Conservation (phyloP, 1,284 basidiomycete species). For the Trichosporon coremiiforme region DNA sequence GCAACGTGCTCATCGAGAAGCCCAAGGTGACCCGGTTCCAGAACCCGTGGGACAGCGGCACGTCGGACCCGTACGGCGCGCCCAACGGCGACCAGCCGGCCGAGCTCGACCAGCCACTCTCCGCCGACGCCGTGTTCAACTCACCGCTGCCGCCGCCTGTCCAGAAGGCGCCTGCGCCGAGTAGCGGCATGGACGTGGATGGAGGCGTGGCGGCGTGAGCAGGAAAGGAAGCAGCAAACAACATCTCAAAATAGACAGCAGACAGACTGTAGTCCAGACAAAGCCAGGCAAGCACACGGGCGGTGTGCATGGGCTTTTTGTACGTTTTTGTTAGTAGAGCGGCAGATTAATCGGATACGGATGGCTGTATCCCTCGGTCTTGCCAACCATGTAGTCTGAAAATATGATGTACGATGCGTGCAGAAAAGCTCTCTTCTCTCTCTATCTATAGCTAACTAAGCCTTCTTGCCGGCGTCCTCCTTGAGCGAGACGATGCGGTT, state of each 20-base stretch:
- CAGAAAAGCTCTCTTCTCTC: not conserved
- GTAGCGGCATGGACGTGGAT: constrained; percentile 46
- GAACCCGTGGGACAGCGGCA: constrained; percentile 50
- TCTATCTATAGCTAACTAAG: constrained; percentile 28
- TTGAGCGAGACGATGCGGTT: constrained; percentile 95
- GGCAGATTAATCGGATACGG: constrained; percentile 14
- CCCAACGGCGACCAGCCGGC: constrained; percentile 12
- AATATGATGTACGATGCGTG: constrained; percentile 17
- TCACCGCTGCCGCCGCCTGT: constrained; percentile 51
- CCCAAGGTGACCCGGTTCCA: constrained; percentile 81
- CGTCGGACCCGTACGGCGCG: constrained; percentile 16
- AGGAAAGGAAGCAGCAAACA: not conserved
- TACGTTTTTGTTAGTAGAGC: constrained; percentile 16
- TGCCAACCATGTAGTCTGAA: constrained; percentile 18
- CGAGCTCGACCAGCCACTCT: constrained; percentile 26
- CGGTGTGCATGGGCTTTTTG: not conserved
- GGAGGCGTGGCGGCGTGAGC: constrained; percentile 27
- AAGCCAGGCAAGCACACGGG: not conserved
- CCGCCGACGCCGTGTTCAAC: constrained; percentile 27
- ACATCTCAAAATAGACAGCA: not conserved
- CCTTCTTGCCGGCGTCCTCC: constrained; percentile 85
- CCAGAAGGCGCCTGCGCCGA: constrained; percentile 36
- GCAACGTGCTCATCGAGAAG: constrained; percentile 84
- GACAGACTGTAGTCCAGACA: not conserved
- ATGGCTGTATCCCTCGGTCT: not conserved